Evolutionary conservation across 2,329 filamentous ascomycete genomes (phyloP).

Genomic region (Colletotrichum navitas): DNA sequence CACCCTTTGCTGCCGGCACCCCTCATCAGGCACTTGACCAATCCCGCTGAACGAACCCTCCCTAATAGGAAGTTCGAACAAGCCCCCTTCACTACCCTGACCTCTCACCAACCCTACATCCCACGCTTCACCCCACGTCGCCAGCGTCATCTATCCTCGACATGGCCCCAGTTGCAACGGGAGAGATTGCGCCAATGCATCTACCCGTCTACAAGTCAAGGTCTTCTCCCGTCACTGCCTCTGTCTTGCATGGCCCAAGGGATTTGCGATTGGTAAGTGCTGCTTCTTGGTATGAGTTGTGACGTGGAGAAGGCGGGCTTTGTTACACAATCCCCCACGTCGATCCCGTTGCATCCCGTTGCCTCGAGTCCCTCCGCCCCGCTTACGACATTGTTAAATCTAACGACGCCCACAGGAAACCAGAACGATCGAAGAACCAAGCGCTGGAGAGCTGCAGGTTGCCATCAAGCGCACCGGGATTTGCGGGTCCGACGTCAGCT

Average conservation of each 20-base stretch:
- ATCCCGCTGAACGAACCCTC: conserved; percentile 38
- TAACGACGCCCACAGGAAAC: conserved; percentile 58
- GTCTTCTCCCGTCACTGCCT: conserved; percentile 62
- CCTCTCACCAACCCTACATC: conserved; percentile 44
- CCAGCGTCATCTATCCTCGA: conserved; percentile 46
- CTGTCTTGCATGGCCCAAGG: conserved; percentile 68
- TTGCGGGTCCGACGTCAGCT: conserved; percentile 78
- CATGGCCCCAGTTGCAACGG: conserved; percentile 66
- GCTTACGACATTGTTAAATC: conserved; percentile 32
- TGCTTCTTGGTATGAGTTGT: conserved; percentile 21
- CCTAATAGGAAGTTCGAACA: conserved; percentile 43
- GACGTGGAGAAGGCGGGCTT: conserved; percentile 39
- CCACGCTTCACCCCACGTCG: conserved; percentile 53
- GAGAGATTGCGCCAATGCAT: conserved; percentile 59
- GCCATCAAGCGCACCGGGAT: conserved; percentile 75
- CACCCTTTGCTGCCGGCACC: conserved; percentile 22
- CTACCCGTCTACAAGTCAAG: conserved; percentile 57
- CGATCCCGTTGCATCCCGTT: conserved; percentile 30
- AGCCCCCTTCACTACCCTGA: conserved; percentile 40
- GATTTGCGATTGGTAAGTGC: conserved; percentile 68
- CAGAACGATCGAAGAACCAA: conserved; percentile 61
- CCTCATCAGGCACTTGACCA: conserved; percentile 36
- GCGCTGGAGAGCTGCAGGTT: conserved; percentile 71
- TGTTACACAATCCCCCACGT: conserved; percentile 50
- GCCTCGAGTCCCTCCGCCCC: conserved; percentile 17